A percentile compares a stretch with the other conserved stretches of the same genome.
Evolutionary conservation across 768 basidiomycete species (phyloP).

Genomic region (Tephrocybe sp.): DNA sequence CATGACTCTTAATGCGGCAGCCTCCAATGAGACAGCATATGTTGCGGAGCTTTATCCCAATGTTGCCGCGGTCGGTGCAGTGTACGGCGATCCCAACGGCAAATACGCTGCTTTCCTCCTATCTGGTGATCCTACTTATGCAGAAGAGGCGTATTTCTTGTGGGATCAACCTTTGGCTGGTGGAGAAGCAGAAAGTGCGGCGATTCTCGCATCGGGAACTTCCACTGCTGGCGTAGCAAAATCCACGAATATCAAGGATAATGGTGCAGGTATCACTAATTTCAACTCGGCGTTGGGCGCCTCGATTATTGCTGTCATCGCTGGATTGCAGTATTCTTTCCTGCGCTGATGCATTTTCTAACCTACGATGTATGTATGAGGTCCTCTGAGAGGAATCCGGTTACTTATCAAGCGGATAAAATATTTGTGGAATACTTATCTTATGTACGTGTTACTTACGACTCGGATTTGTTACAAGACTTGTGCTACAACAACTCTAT

Average conservation of each 20-base stretch:
- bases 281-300: not conserved
- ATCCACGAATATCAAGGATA: not conserved
- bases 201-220: not conserved
- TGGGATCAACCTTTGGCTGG: slow-evolving; percentile 57
- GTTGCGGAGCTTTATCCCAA: slow-evolving; percentile 53
- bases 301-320: not conserved
- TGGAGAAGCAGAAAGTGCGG: slow-evolving; percentile 15
- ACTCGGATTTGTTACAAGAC: too few species aligned
- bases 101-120: slow-evolving; percentile 53
- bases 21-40: slow-evolving; percentile 32
- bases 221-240: not conserved
- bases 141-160: slow-evolving; percentile 46
- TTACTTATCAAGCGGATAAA: too few species aligned
- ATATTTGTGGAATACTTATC: too few species aligned
- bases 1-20: slow-evolving; percentile 36
- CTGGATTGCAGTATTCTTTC: slow-evolving; percentile 1
- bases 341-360: not conserved
- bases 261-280: not conserved
- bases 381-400: too few species aligned
- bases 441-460: too few species aligned
- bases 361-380: too few species aligned
- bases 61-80: slow-evolving; percentile 54
- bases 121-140: slow-evolving; percentile 35
- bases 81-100: slow-evolving; percentile 62
- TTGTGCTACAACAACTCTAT: too few species aligned